Conservation (phyloP, 345 rosid genomes). For the Aurinia saxatilis region DNA sequence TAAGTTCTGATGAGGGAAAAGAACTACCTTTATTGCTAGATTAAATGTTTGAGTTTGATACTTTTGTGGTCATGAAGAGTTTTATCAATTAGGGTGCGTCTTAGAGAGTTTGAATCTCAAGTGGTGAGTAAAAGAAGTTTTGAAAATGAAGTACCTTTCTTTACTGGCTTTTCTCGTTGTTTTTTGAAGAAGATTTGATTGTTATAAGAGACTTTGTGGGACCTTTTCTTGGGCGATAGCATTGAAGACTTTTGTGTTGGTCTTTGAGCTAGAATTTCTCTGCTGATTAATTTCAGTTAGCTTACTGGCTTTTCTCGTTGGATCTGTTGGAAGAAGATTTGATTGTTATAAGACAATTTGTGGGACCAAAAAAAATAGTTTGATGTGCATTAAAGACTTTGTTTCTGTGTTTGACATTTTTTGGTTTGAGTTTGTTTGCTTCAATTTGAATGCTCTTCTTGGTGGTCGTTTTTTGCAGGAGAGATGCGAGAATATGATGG, state of each 20-base stretch:
- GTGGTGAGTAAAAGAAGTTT: not conserved
- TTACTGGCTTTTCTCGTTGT: conserved; percentile 18
- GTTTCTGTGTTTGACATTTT: conserved; percentile 2
- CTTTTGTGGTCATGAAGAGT: not conserved
- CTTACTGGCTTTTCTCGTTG: conserved; percentile 13
- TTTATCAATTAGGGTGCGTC: not conserved
- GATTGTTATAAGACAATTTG: conserved; percentile 2
- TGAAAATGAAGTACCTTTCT: not conserved
- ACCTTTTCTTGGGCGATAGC: not conserved
- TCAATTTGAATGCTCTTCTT: conserved; percentile 19
- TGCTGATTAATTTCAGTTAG: conserved; percentile 10
- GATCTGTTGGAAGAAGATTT: conserved; percentile 11
- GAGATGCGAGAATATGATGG: conserved; percentile 92
- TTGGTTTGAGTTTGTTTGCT: not conserved
- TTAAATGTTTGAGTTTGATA: not conserved
- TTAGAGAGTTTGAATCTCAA: not conserved
- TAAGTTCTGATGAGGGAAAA: not conserved
- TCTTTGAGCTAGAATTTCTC: conserved; percentile 12
- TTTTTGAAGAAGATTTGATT: conserved; percentile 6
- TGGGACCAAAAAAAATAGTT: conserved; percentile 21
- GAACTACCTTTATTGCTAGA: not conserved
- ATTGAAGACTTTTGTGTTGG: conserved; percentile 16
- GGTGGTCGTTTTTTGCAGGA: conserved; percentile 50
- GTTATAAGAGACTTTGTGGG: conserved; percentile 18
- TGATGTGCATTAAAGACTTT: conserved; percentile 17